A percentile compares a stretch with the other conserved stretches of the same genome.
phyloP scores from a whole-genome alignment of 2,329 filamentous ascomycete species.

The Cercospora sp. region DNA sequence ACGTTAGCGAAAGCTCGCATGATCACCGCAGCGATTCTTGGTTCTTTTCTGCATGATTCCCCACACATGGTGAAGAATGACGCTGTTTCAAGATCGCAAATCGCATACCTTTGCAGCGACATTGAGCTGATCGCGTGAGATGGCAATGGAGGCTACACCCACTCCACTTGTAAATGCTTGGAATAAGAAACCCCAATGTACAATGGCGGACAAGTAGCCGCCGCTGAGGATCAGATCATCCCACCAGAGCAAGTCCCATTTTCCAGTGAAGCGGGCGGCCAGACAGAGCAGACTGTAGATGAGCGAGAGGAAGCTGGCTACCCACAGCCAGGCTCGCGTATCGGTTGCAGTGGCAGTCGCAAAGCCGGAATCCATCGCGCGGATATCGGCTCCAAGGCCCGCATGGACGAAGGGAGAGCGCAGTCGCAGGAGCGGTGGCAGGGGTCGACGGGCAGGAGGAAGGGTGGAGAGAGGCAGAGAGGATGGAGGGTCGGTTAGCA shows the following conservation, averaged over 20 bases:
- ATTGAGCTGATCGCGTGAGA: conserved; percentile 15
- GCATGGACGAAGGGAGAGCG: background rate
- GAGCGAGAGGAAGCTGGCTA: conserved; percentile 23
- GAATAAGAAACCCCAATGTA: conserved; percentile 27
- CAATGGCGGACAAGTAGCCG: conserved; percentile 21
- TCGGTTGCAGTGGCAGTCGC: conserved; percentile 23
- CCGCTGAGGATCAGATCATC: conserved; percentile 26
- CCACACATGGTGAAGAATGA: background rate
- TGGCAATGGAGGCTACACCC: conserved; percentile 18
- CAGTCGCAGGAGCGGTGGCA: conserved; percentile 7
- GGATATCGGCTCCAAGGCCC: background rate
- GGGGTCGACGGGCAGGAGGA: background rate
- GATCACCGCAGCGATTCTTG: background rate
- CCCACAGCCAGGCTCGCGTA: conserved; percentile 29
- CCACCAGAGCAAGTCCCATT: conserved; percentile 30
- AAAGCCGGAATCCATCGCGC: conserved; percentile 22
- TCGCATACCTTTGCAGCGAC: conserved; percentile 18
- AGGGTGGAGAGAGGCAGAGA: background rate
- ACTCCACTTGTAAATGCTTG: conserved; percentile 17
- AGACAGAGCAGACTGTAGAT: conserved; percentile 30
- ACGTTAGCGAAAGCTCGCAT: background rate
- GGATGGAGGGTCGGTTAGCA: background rate
- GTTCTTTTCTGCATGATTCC: background rate
- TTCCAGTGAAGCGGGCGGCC: conserved; percentile 22
- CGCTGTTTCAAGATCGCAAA: background rate